phyloP scores from a whole-genome alignment of 2,329 filamentous ascomycete genomes.

The Colletotrichum scovillei region DNA sequence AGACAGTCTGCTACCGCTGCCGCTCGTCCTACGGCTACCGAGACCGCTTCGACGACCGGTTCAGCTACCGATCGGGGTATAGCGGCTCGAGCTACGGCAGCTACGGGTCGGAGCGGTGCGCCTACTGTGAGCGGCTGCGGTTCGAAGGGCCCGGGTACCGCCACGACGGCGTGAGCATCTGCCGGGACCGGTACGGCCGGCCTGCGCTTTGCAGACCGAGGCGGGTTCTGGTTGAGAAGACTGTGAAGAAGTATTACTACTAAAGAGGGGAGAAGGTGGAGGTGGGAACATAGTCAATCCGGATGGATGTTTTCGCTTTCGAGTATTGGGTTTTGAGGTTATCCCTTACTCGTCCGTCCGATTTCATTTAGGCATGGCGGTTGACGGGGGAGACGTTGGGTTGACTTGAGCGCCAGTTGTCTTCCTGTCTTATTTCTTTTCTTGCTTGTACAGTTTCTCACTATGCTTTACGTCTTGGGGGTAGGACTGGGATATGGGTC shows the following conservation, averaged over 20 bases:
- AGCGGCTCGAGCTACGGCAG: not conserved
- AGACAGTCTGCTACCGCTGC: conserved; percentile 6
- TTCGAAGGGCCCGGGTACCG: not conserved
- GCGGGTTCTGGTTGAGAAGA: not conserved
- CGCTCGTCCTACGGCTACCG: not conserved
- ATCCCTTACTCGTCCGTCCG: no score
- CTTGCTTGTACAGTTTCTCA: not conserved
- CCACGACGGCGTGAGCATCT: not conserved
- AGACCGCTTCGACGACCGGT: not conserved
- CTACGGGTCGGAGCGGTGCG: not conserved
- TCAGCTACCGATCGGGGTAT: conserved; percentile 1
- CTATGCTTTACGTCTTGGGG: not conserved
- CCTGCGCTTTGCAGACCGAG: not conserved
- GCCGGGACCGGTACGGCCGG: conserved; percentile 5
- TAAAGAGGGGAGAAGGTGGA: not conserved
- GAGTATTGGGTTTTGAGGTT: no score
- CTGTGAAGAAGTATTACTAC: conserved; percentile 1
- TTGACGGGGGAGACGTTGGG: no score
- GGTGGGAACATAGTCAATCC: conserved; percentile 41
- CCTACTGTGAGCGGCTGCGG: not conserved
- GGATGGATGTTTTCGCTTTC: no score
- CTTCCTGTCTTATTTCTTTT: not conserved
- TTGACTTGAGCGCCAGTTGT: not conserved
- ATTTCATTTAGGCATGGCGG: no score
- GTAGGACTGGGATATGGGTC: not conserved